Evolutionary conservation across 208 protist species (phyloP).

Genomic region (Trypanosoma vivax): DNA sequence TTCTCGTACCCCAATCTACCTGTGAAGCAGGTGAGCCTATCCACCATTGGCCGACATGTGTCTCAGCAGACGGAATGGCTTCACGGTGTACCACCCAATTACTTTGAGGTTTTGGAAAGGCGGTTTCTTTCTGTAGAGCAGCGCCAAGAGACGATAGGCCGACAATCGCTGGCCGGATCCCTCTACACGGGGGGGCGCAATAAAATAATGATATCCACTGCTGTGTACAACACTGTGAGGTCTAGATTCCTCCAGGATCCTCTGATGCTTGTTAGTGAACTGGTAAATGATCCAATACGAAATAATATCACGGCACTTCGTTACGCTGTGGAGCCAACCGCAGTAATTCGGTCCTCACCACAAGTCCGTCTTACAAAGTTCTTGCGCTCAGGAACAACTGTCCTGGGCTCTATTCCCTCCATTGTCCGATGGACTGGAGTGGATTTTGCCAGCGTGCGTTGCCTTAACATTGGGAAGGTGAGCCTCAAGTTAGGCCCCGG

Average conservation of each 20-base stretch:
- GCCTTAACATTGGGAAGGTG: neutral
- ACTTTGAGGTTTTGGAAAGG: conserved; percentile 40
- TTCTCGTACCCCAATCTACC: neutral
- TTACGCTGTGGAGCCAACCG: conserved; percentile 5
- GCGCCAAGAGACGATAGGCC: conserved; percentile 8
- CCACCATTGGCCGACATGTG: conserved; percentile 32
- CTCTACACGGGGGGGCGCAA: conserved; percentile 31
- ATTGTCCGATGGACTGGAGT: conserved; percentile 1
- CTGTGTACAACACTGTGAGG: conserved; percentile 2
- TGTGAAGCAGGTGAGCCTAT: conserved; percentile 8
- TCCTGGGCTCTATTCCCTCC: conserved; percentile 13
- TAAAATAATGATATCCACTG: conserved; percentile 40
- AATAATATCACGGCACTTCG: neutral
- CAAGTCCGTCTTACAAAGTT: conserved; percentile 8
- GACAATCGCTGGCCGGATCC: conserved; percentile 31
- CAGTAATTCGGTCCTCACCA: conserved; percentile 7
- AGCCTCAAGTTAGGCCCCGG: conserved; percentile 1
- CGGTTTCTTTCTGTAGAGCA: conserved; percentile 28
- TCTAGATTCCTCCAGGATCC: conserved; percentile 5
- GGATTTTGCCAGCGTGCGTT: conserved; percentile 12
- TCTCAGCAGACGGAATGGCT: neutral
- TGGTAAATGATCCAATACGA: neutral
- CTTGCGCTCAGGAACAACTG: neutral
- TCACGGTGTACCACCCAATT: conserved; percentile 42
- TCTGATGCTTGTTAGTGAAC: neutral